These are phyloP conservation scores for Ophiobolus disseminans DNA, from an alignment of 2,329 filamentous ascomycete genomes.

Conservation along the genomic window DNA sequence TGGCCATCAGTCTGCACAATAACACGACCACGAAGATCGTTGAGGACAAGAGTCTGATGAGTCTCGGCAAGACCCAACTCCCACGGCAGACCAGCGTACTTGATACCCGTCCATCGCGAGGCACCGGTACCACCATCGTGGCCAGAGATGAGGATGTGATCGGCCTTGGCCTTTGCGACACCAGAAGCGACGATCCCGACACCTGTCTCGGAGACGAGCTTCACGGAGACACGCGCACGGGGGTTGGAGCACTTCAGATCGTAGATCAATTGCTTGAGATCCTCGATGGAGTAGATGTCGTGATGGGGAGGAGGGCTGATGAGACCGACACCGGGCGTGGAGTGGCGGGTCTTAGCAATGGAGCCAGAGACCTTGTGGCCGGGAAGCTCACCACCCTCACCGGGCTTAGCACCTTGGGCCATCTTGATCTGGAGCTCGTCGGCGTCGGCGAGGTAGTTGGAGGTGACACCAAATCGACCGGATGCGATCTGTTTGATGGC, in stretches of 20 bases:
- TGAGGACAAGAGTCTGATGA: slow-evolving; percentile 93
- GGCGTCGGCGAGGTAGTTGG: slow-evolving; percentile 90
- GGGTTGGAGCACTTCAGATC: slow-evolving; percentile 97
- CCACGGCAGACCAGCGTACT: slow-evolving; percentile 96
- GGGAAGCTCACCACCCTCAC: slow-evolving; percentile 95
- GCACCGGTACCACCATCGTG: slow-evolving; percentile 97
- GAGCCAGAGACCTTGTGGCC: slow-evolving; percentile 96
- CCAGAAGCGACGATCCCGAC: slow-evolving; percentile 97
- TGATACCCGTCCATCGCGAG: slow-evolving; percentile 97
- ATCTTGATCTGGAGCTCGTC: slow-evolving; percentile 99
- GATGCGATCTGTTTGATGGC: slow-evolving; percentile 98
- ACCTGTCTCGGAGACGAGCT: slow-evolving; percentile 96
- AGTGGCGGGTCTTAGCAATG: slow-evolving; percentile 93
- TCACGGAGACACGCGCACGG: slow-evolving; percentile 89
- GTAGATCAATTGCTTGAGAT: slow-evolving; percentile 97
- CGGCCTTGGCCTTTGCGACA: slow-evolving; percentile 96
- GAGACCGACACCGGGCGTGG: slow-evolving; percentile 92
- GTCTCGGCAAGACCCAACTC: slow-evolving; percentile 96
- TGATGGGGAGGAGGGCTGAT: slow-evolving; percentile 97
- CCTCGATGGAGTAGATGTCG: slow-evolving; percentile 98
- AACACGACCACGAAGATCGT: slow-evolving; percentile 93
- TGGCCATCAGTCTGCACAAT: slow-evolving; percentile 97
- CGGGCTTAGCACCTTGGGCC: slow-evolving; percentile 97
- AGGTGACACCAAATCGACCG: slow-evolving; percentile 94
- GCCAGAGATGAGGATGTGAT: slow-evolving; percentile 95